phyloP scores from a whole-genome alignment of 2,329 filamentous ascomycete genomes.

The Trichoderma cornu-damae region DNA sequence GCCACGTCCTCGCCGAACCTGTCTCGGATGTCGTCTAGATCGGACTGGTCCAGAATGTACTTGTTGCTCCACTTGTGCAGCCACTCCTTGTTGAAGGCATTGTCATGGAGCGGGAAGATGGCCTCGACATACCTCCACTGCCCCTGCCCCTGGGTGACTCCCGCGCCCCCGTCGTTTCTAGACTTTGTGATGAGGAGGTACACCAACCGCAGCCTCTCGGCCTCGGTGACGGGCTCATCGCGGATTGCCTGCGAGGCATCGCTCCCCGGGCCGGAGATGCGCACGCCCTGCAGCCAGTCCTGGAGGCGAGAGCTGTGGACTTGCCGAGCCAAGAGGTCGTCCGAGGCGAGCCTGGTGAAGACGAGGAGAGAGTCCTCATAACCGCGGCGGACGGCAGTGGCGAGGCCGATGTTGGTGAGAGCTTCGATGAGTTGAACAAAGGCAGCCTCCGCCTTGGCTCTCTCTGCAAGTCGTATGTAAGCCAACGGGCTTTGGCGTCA shows the following conservation, averaged over 20 bases:
- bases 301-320: constrained; percentile 83
- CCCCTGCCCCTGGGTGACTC: constrained; percentile 63
- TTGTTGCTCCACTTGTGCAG: constrained; percentile 70
- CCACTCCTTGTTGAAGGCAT: constrained; percentile 68
- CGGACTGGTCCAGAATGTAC: constrained; percentile 58
- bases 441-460: constrained; percentile 62
- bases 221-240: constrained; percentile 74
- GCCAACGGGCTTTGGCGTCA: not conserved
- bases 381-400: constrained; percentile 80
- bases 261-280: constrained; percentile 67
- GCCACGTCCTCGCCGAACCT: constrained; percentile 79
- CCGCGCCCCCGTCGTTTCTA: constrained; percentile 69
- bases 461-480: constrained; percentile 48
- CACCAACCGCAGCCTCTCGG: constrained; percentile 81
- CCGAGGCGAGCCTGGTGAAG: constrained; percentile 75
- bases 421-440: constrained; percentile 74
- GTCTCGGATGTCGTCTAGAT: constrained; percentile 70
- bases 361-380: constrained; percentile 70
- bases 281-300: constrained; percentile 90
- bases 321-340: constrained; percentile 68
- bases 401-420: constrained; percentile 73
- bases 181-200: constrained; percentile 78
- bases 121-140: constrained; percentile 69
- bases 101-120: constrained; percentile 76
- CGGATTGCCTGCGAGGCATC: constrained; percentile 64